A percentile compares a stretch with the other conserved stretches of the same genome.
phyloP scores from a whole-genome alignment of 129 eudicot genomes.

The Dittrichia graveolens region DNA sequence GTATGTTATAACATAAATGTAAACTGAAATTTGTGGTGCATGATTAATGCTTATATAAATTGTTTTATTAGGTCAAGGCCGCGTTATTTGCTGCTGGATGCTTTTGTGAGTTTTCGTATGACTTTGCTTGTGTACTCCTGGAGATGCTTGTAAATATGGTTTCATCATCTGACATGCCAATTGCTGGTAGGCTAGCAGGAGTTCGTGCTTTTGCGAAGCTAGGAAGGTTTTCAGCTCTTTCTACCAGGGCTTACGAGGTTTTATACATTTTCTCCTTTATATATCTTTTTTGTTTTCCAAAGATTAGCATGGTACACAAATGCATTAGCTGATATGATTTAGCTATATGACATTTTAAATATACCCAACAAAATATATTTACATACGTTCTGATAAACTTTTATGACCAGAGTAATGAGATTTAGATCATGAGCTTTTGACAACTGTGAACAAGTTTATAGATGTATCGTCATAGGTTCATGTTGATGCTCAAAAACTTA shows the following conservation, averaged over 20 bases:
- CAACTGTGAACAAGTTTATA: neutral
- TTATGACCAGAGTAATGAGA: too few relatives aligned
- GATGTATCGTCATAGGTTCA: neutral
- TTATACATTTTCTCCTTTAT: conserved; percentile 17
- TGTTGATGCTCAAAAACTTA: conserved; percentile 21
- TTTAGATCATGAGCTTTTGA: neutral
- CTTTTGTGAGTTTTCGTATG: conserved; percentile 74
- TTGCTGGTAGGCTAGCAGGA: conserved; percentile 61
- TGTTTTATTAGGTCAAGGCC: conserved; percentile 63
- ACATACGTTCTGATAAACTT: too few relatives aligned
- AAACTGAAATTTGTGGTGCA: conserved; percentile 14
- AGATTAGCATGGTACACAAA: conserved; percentile 16
- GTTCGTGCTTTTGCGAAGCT: conserved; percentile 60
- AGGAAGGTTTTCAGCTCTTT: conserved; percentile 51
- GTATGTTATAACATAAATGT: neutral
- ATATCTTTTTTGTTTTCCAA: neutral
- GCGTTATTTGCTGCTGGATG: conserved; percentile 87
- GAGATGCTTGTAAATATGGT: conserved; percentile 55
- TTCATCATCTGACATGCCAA: conserved; percentile 46
- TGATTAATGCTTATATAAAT: neutral
- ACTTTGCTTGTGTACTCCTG: conserved; percentile 70
- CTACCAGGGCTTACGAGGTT: conserved; percentile 74
- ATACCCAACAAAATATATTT: neutral
- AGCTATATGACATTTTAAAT: neutral
- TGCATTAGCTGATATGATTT: conserved; percentile 10